Percentiles rank a stretch among this genome's conserved stretches.
These are phyloP conservation scores for Arabis hirsuta DNA, from an alignment of 345 rosid species.

Conservation along the genomic window DNA sequence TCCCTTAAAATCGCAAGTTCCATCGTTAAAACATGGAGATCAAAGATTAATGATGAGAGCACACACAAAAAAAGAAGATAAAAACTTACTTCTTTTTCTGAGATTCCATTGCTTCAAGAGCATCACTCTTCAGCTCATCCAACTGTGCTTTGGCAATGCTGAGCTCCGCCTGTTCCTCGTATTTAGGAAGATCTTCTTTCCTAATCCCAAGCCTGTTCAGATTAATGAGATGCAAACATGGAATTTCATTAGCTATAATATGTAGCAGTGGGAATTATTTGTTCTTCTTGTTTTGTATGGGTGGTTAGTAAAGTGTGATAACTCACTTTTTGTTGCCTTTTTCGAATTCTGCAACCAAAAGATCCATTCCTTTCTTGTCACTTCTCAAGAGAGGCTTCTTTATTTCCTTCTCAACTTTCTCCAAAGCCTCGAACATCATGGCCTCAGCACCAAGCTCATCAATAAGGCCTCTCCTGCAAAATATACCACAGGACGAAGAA, in stretches of 20 bases:
- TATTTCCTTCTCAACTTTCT: conserved; percentile 86
- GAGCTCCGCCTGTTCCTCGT: conserved; percentile 78
- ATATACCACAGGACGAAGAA: conserved; percentile 17
- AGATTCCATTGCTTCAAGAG: conserved; percentile 91
- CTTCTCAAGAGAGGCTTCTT: conserved; percentile 94
- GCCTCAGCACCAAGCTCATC: conserved; percentile 93
- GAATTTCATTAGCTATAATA: conserved; percentile 4
- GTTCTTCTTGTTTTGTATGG: not conserved
- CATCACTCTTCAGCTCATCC: conserved; percentile 89
- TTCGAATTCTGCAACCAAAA: conserved; percentile 86
- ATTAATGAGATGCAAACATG: conserved; percentile 21
- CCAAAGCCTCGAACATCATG: conserved; percentile 95
- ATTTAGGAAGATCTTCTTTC: conserved; percentile 89
- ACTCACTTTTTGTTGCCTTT: conserved; percentile 84
- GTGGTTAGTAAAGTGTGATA: not conserved
- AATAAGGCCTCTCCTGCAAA: conserved; percentile 75
- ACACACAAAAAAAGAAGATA: too few species aligned
- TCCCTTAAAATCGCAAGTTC: conserved; percentile 56
- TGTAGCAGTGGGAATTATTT: not conserved
- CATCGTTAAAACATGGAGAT: conserved; percentile 11
- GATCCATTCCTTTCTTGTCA: conserved; percentile 91
- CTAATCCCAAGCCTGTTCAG: conserved; percentile 76
- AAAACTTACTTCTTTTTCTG: conserved; percentile 83
- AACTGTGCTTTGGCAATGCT: conserved; percentile 86
- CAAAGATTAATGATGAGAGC: conserved; percentile 11